Conservation (phyloP, 2,329 filamentous ascomycete genomes). For the Fusarium dlaminii region DNA sequence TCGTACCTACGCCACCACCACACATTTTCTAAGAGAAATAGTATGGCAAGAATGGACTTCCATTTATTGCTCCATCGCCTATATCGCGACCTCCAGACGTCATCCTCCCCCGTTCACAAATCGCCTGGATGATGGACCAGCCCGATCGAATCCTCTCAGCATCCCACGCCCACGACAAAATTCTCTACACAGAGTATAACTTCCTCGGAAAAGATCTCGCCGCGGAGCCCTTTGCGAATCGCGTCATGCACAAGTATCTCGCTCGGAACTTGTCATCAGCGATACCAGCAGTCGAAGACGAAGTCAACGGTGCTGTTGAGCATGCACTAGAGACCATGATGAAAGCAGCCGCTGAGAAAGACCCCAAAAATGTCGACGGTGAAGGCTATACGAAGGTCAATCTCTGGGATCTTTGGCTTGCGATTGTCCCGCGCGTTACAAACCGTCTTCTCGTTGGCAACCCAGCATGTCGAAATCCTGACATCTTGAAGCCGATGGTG, state of each 20-base stretch:
- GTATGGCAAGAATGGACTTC: slow-evolving; percentile 53
- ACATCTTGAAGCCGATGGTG: slow-evolving; percentile 58
- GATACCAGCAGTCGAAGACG: slow-evolving; percentile 54
- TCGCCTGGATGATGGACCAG: slow-evolving; percentile 58
- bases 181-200: slow-evolving; percentile 53
- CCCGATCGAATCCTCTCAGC: slow-evolving; percentile 56
- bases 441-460: slow-evolving; percentile 55
- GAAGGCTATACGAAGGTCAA: slow-evolving; percentile 52
- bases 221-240: slow-evolving; percentile 51
- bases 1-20: no score
- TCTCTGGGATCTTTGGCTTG: slow-evolving; percentile 56
- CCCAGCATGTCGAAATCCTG: slow-evolving; percentile 52
- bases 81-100: slow-evolving; percentile 55
- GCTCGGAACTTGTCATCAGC: slow-evolving; percentile 52
- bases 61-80: slow-evolving; percentile 55
- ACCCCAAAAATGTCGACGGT: slow-evolving; percentile 36
- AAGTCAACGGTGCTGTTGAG: slow-evolving; percentile 50
- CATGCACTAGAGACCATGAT: slow-evolving; percentile 45
- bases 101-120: slow-evolving; percentile 55
- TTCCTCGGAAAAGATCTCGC: slow-evolving; percentile 51
- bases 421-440: slow-evolving; percentile 54
- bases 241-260: slow-evolving; percentile 56
- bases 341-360: slow-evolving; percentile 10
- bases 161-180: slow-evolving; percentile 52
- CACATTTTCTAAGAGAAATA: slow-evolving; percentile 23